A percentile compares a stretch with the other conserved stretches of the same genome.
These are phyloP conservation scores for Middelhovenomyces tepae DNA, from an alignment of 805 yeast genomes.

Conservation along the genomic window DNA sequence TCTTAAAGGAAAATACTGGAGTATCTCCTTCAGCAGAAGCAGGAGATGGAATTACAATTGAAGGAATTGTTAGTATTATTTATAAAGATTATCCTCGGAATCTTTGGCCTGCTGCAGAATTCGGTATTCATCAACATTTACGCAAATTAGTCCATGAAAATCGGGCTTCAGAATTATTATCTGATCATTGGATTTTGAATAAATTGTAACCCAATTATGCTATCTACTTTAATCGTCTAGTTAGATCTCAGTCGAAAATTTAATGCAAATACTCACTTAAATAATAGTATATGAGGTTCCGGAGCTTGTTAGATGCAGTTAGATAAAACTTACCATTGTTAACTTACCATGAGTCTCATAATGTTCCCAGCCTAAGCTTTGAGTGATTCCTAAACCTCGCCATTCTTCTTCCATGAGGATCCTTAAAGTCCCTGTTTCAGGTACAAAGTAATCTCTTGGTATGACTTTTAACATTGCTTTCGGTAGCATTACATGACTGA, in stretches of 20 bases:
- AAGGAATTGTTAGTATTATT: constrained; percentile 19
- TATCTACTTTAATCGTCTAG: too few relatives aligned
- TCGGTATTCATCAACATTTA: constrained; percentile 25
- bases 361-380: constrained; percentile 95
- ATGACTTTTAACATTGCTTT: constrained; percentile 90
- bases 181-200: constrained; percentile 8
- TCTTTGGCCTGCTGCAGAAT: constrained; percentile 25
- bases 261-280: too few relatives aligned
- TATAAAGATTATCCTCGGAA: constrained; percentile 21
- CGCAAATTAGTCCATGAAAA: constrained; percentile 21
- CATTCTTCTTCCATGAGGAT: constrained; percentile 92
- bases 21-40: constrained; percentile 9
- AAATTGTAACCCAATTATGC: not conserved
- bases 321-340: not conserved
- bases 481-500: constrained; percentile 92
- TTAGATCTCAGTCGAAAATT: too few relatives aligned
- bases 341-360: constrained; percentile 73
- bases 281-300: constrained; percentile 91
- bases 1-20: not conserved
- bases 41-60: constrained; percentile 7
- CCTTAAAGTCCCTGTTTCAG: constrained; percentile 88
- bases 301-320: constrained; percentile 46
- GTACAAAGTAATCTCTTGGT: constrained; percentile 88
- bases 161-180: constrained; percentile 8
- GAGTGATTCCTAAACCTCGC: constrained; percentile 97